phyloP scores from a whole-genome alignment of 441 rosid species.

The Erodium texanum region DNA sequence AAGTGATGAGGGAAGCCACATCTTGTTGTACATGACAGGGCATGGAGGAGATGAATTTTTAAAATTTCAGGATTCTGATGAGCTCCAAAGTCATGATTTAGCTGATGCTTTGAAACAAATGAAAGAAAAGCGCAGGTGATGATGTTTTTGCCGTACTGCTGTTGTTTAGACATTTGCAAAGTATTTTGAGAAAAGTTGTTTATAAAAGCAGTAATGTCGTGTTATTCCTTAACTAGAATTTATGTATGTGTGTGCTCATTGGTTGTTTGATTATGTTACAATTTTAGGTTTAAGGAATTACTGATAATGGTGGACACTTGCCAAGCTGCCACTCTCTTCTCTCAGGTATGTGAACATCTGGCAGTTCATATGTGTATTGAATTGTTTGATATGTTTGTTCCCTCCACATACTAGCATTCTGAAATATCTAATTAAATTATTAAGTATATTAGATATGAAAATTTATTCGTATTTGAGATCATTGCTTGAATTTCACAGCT shows the following conservation, averaged over 20 bases:
- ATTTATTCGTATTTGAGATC: slow-evolving; percentile 9
- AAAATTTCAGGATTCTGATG: slow-evolving; percentile 97
- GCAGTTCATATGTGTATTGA: not conserved
- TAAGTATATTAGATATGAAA: not conserved
- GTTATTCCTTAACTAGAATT: not conserved
- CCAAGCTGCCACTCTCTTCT: slow-evolving; percentile 95
- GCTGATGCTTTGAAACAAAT: slow-evolving; percentile 99
- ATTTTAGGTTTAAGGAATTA: slow-evolving; percentile 82
- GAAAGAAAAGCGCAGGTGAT: slow-evolving; percentile 86
- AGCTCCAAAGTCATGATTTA: slow-evolving; percentile 97
- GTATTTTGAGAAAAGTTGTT: not conserved
- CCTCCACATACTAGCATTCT: not conserved
- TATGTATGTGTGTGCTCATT: not conserved
- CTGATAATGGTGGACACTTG: slow-evolving; percentile 96
- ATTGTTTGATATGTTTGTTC: not conserved
- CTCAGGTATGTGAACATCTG: slow-evolving; percentile 45
- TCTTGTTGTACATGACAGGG: slow-evolving; percentile 97
- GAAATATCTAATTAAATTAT: not conserved
- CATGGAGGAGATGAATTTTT: slow-evolving; percentile 96
- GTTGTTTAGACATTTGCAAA: slow-evolving; percentile 13
- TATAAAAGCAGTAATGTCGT: not conserved
- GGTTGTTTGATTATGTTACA: slow-evolving; percentile 21
- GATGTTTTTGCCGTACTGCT: slow-evolving; percentile 10
- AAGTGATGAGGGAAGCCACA: slow-evolving; percentile 98
- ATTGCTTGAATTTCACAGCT: slow-evolving; percentile 37